Percentiles rank a stretch among this genome's conserved stretches.
Evolutionary conservation across 305 asterid species (phyloP).

Genomic region (Fraxinus platypoda): DNA sequence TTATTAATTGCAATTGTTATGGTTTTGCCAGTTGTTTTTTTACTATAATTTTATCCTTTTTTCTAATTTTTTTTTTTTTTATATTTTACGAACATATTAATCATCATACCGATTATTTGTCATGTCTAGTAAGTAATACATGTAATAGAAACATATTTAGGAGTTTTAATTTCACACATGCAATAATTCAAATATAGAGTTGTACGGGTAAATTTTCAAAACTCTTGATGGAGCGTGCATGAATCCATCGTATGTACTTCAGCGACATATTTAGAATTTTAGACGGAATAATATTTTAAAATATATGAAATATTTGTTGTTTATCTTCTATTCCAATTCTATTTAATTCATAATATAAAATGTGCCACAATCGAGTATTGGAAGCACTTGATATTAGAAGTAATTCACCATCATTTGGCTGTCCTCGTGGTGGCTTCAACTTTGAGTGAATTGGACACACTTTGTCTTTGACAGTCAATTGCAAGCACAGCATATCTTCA

Average conservation of each 20-base stretch:
- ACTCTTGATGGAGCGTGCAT: too few relatives aligned
- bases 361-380: not conserved
- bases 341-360: not conserved
- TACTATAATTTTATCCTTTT: not conserved
- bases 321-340: not conserved
- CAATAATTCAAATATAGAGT: too few relatives aligned
- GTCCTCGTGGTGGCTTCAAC: not conserved
- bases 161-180: not conserved
- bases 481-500: not conserved
- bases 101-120: too few relatives aligned
- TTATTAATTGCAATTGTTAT: not conserved
- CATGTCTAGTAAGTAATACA: not conserved
- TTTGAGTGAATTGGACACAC: not conserved
- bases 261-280: too few relatives aligned
- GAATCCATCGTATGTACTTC: too few relatives aligned
- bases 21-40: slow-evolving; percentile 3
- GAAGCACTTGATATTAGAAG: not conserved
- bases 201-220: too few relatives aligned
- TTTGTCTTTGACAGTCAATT: not conserved
- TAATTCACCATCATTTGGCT: not conserved
- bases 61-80: not conserved
- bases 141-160: not conserved
- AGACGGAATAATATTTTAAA: too few relatives aligned
- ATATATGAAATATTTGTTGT: too few relatives aligned
- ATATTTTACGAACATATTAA: not conserved